Evolutionary conservation across 768 basidiomycete genomes (phyloP), one percentile per base, ranked within the genome.

Genomic region (Xerocomellus amylosporus): DNA sequence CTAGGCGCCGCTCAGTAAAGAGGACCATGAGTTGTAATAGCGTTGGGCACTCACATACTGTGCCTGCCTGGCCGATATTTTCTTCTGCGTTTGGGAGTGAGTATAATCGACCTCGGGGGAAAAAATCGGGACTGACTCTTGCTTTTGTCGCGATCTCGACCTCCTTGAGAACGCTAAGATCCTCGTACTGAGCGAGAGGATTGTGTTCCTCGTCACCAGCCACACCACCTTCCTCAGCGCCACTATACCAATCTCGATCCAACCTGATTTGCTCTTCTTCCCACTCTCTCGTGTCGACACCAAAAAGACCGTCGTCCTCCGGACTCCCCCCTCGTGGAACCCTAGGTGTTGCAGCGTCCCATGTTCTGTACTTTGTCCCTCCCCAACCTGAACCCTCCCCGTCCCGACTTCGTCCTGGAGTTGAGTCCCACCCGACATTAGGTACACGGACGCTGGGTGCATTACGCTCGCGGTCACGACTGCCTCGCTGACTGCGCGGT

Each of bases 221-320:
- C 19, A 93, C 75, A 2, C 83, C 86, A 20, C 88, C 90, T 56
- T 93, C 93, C 64, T 94, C 96, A 22, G 90, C 91, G 42, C 89
- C 87, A 49, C 84, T 87, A 67, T 98, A 99, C 97, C 97, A 99
- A 65, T 98, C 94, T 26, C 97, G 79, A 71, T 99, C 97, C 64
- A 98, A 67, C 55, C 80, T 80, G 13, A 93, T 80, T 69, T 97
- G 93, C 69, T 98, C 97, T 64, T 98, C 96, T 70, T 98, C 97
- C 97, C 96, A 99, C 64, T 97, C 96, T 46, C 89, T 78, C 41
- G 81, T 78, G 66, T 94, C 89, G 28, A 95, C 70, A 8, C 81
- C 84, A 19, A 83, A 71, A 14, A 80, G 79, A 24, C 74, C 80
- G 47, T 82, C 86, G 31, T 86, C 86, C 43, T 90, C 88, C 7